These are phyloP conservation scores for Bipolaris zeicola DNA, from an alignment of 2,329 filamentous ascomycete genomes.

Conservation along the genomic window DNA sequence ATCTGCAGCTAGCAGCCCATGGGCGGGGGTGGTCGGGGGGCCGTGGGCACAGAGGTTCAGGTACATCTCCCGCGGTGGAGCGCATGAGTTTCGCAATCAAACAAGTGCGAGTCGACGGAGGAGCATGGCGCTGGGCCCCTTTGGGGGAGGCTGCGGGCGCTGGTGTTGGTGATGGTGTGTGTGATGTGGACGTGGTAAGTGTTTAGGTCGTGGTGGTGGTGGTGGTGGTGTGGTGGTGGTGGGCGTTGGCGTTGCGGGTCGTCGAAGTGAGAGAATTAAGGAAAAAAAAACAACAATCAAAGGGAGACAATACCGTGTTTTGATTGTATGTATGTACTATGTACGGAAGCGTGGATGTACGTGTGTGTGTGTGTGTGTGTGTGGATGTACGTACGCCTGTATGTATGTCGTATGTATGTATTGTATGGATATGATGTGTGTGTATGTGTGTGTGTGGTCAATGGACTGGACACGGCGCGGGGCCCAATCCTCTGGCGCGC, in stretches of 20 bases:
- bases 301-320: too few species aligned
- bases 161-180: neutral
- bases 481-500: slow-evolving; percentile 12
- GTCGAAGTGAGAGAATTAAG: neutral
- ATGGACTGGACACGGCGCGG: neutral
- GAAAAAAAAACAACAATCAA: neutral
- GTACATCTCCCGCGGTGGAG: slow-evolving; percentile 39
- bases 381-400: too few species aligned
- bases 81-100: slow-evolving; percentile 7
- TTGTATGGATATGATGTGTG: too few species aligned
- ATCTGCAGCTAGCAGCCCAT: slow-evolving; percentile 27
- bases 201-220: neutral
- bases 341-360: too few species aligned
- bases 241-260: neutral
- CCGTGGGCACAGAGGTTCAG: slow-evolving; percentile 30
- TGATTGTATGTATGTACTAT: too few species aligned
- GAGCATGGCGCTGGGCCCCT: neutral
- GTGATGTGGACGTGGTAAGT: neutral
- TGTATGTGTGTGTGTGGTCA: too few species aligned
- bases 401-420: too few species aligned
- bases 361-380: too few species aligned
- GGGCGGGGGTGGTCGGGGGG: slow-evolving; percentile 27
- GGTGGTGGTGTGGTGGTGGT: neutral
- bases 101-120: neutral
- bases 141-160: neutral